phyloP scores from a whole-genome alignment of 805 yeast species.

The Hanseniaspora lindneri region DNA sequence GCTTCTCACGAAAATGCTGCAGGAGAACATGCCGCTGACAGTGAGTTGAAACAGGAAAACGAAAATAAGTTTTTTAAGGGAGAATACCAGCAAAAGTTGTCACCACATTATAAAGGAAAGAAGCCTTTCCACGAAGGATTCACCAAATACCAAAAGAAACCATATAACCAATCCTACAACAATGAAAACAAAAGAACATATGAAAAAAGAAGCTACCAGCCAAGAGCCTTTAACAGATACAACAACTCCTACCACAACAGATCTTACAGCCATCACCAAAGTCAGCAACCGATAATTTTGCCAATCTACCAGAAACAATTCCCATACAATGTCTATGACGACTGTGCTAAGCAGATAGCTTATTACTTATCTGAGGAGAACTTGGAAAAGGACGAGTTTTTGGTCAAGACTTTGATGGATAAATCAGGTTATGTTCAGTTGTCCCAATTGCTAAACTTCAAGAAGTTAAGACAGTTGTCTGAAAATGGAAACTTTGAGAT shows the following conservation, averaged over 20 bases:
- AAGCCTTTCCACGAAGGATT: neutral
- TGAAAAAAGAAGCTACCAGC: constrained; percentile 5
- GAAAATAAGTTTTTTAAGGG: too few relatives aligned
- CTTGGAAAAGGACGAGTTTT: constrained; percentile 67
- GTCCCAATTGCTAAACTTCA: constrained; percentile 51
- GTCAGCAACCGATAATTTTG: constrained; percentile 4
- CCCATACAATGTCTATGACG: constrained; percentile 25
- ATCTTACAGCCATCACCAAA: constrained; percentile 18
- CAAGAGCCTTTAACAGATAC: constrained; percentile 10
- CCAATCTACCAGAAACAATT: constrained; percentile 15
- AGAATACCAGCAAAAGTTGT: neutral
- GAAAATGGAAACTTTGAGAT: constrained; percentile 32
- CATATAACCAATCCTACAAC: too few relatives aligned
- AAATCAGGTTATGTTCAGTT: constrained; percentile 63
- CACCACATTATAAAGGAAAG: constrained; percentile 15
- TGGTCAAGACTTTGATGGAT: constrained; percentile 32
- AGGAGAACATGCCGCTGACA: neutral
- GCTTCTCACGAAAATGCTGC: neutral
- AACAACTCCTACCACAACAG: constrained; percentile 18
- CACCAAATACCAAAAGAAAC: neutral
- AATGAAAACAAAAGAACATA: constrained; percentile 13
- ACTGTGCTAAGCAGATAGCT: constrained; percentile 51
- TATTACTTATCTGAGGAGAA: constrained; percentile 86
- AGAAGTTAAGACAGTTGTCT: constrained; percentile 54
- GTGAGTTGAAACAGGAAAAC: too few relatives aligned